Percentiles rank a stretch among this genome's conserved stretches.
Conservation (phyloP, 768 basidiomycete genomes). For the Leccinum variicolor region DNA sequence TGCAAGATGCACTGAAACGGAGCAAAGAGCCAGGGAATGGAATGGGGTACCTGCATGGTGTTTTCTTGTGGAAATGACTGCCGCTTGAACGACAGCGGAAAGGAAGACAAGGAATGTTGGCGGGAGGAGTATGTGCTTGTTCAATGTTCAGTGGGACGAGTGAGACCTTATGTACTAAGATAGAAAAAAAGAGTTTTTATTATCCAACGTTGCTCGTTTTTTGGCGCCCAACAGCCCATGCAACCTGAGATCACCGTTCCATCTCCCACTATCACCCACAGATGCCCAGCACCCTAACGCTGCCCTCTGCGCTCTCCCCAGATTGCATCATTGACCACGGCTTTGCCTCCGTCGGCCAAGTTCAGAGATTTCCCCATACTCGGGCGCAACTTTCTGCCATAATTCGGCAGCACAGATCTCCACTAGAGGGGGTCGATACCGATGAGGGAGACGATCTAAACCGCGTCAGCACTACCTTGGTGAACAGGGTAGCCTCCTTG, state of each 20-base stretch:
- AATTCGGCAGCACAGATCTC: conserved; percentile 65
- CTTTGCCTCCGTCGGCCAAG: conserved; percentile 14
- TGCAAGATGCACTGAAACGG: conserved; percentile 54
- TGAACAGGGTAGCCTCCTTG: conserved; percentile 68
- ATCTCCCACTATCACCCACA: conserved; percentile 14
- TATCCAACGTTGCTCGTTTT: conserved; percentile 18
- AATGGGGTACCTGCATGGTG: conserved; percentile 91
- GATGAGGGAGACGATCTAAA: conserved; percentile 55
- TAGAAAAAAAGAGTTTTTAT: conserved; percentile 4
- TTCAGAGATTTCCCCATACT: conserved; percentile 70
- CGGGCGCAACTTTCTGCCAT: conserved; percentile 76
- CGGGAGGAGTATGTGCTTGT: conserved; percentile 71
- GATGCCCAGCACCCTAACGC: conserved; percentile 26
- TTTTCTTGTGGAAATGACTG: conserved; percentile 88
- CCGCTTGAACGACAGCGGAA: conserved; percentile 42
- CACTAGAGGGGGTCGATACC: conserved; percentile 50
- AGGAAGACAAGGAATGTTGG: conserved; percentile 49
- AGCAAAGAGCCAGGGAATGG: conserved; percentile 61
- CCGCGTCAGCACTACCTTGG: conserved; percentile 55
- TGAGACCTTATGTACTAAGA: conserved; percentile 25
- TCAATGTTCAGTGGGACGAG: conserved; percentile 75
- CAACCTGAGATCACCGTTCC: conserved; percentile 15
- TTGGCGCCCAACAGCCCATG: conserved; percentile 22
- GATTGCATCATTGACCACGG: conserved; percentile 18
- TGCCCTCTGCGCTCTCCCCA: conserved; percentile 16